These are phyloP conservation scores for Globisporangium carolinianum DNA, from an alignment of 352 stramenopile genomes.

Conservation along the genomic window DNA sequence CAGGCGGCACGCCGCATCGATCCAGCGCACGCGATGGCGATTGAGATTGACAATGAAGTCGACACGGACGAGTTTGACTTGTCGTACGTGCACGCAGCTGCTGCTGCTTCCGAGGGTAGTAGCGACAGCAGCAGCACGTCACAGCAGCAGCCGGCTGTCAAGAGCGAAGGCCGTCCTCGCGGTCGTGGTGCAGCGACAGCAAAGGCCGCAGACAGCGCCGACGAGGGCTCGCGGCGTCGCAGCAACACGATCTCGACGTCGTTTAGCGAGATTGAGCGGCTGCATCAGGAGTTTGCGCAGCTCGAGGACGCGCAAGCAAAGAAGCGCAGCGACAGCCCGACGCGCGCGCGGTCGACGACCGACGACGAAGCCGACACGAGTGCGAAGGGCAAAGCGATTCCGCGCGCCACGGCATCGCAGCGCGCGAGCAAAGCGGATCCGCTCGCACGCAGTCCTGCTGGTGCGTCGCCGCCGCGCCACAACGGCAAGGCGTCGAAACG, in stretches of 20 bases:
- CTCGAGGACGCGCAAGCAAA: constrained; percentile 12
- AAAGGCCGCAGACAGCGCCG: constrained; percentile 1
- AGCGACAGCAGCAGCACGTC: constrained; percentile 16
- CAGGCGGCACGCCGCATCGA: constrained; percentile 56
- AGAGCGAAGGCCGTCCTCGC: constrained; percentile 4
- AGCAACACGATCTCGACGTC: constrained; percentile 35
- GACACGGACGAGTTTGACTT: constrained; percentile 73
- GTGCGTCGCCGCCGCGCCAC: constrained; percentile 6
- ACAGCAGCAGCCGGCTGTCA: constrained; percentile 12
- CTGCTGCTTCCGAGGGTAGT: constrained; percentile 10
- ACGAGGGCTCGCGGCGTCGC: constrained; percentile 11
- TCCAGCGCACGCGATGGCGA: constrained; percentile 66
- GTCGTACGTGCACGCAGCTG: constrained; percentile 23
- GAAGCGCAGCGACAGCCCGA: not conserved
- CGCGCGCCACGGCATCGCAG: not conserved
- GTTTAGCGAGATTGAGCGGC: constrained; percentile 23
- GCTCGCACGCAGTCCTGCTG: constrained; percentile 3
- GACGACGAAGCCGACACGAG: constrained; percentile 1
- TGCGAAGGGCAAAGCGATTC: constrained; percentile 3
- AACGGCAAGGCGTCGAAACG: constrained; percentile 11
- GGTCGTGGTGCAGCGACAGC: not conserved
- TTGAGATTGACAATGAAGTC: constrained; percentile 87
- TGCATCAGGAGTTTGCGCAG: constrained; percentile 22
- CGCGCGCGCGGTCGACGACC: constrained; percentile 1
- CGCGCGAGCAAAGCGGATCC: constrained; percentile 6